Conservation (phyloP, 2,329 filamentous ascomycete species). For the Magnaporthiopsis rhizophila region DNA sequence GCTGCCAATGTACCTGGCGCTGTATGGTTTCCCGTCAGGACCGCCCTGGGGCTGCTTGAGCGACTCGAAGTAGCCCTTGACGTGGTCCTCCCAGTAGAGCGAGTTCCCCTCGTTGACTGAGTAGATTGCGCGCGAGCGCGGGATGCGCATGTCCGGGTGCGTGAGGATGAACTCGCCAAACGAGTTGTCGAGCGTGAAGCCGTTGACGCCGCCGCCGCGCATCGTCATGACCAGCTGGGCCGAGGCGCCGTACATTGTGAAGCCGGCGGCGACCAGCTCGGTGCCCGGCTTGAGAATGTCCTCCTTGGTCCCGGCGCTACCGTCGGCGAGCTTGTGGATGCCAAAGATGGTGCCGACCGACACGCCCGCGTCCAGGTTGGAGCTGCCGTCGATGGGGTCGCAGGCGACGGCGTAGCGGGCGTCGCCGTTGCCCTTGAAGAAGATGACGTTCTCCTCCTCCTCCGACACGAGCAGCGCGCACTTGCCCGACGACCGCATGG, state of each 20-base stretch:
- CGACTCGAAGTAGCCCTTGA: slow-evolving; percentile 80
- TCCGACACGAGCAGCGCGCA: slow-evolving; percentile 93
- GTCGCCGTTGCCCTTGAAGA: slow-evolving; percentile 50
- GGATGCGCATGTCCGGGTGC: slow-evolving; percentile 88
- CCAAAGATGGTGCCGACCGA: slow-evolving; percentile 97
- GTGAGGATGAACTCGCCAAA: slow-evolving; percentile 98
- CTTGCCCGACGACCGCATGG: slow-evolving; percentile 88
- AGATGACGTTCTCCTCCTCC: slow-evolving; percentile 89
- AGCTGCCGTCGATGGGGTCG: slow-evolving; percentile 96
- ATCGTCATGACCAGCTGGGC: slow-evolving; percentile 96
- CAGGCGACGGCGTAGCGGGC: slow-evolving; percentile 85
- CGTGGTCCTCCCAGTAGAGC: slow-evolving; percentile 86
- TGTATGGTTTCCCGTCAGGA: slow-evolving; percentile 75
- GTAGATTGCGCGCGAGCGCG: slow-evolving; percentile 77
- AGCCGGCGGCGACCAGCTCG: slow-evolving; percentile 88
- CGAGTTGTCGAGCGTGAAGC: slow-evolving; percentile 94
- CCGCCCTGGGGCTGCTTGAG: slow-evolving; percentile 65
- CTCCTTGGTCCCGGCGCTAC: slow-evolving; percentile 65
- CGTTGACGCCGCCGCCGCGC: slow-evolving; percentile 86
- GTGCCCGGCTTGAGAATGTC: slow-evolving; percentile 85
- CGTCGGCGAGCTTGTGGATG: slow-evolving; percentile 81
- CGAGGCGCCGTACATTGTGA: slow-evolving; percentile 99
- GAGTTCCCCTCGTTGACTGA: slow-evolving; percentile 98
- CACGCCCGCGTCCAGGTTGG: slow-evolving; percentile 94
- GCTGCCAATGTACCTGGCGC: slow-evolving; percentile 87